phyloP scores from a whole-genome alignment of 208 protist species.

The Wallacemonas sp. region DNA sequence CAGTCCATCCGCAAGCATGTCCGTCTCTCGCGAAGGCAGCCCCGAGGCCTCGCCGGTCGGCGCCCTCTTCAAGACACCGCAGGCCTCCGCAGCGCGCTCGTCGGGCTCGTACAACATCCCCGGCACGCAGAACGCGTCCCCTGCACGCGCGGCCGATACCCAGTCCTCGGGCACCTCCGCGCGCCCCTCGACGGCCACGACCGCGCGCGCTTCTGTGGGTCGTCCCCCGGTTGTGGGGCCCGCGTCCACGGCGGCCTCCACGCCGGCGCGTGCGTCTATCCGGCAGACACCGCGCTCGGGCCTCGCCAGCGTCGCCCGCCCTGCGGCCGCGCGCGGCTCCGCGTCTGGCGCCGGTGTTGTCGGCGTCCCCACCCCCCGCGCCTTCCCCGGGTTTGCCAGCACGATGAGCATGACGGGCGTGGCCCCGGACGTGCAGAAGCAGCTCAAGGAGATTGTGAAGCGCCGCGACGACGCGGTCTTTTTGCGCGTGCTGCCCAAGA shows the following conservation, averaged over 20 bases:
- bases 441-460: conserved; percentile 55
- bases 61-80: conserved; percentile 8
- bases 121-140: conserved; percentile 6
- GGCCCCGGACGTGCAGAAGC: conserved; percentile 51
- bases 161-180: neutral
- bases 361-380: conserved; percentile 10
- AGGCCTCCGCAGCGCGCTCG: conserved; percentile 5
- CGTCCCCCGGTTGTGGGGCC: conserved; percentile 14
- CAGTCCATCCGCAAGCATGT: no score
- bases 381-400: neutral
- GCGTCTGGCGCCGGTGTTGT: conserved; percentile 6
- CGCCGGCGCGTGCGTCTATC: neutral
- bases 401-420: conserved; percentile 26
- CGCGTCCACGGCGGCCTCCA: neutral
- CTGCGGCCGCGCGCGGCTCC: neutral
- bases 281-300: conserved; percentile 4
- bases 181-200: neutral
- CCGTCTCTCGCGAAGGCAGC: conserved; percentile 5
- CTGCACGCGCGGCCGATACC: neutral
- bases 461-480: conserved; percentile 47
- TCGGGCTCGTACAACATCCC: conserved; percentile 12
- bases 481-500: conserved; percentile 62
- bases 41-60: conserved; percentile 11
- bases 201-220: neutral
- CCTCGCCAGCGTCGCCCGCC: conserved; percentile 8